Evolutionary conservation across 73 alveolate genomes (phyloP), one percentile per base, ranked within the genome.

Genomic region (Paramecium octaurelia): DNA sequence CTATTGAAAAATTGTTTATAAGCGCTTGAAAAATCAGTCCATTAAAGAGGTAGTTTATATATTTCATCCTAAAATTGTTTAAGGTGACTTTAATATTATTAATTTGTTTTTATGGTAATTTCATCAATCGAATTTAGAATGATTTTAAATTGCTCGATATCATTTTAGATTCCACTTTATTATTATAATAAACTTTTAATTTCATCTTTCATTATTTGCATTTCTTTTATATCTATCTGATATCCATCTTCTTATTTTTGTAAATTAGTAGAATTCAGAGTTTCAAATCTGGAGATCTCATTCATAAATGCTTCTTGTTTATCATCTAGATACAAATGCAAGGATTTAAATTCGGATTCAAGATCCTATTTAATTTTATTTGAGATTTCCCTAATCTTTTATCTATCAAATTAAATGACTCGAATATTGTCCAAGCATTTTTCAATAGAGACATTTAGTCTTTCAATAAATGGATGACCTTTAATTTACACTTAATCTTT

Each of bases 391-490:
- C 57, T 71, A 0, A 71, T 31, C n/a, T 23, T 27, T 18, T 18
- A 6, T 71, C 31, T 71, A 71, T 71, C 86, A 71, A 71, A 71
- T 14, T 71, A 34, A 24, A 71, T 27, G 20, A 40, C 11, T 29
- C 86, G 9, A 12, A 71, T 71, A 6, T 27, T 71, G 24, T 71
- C 86, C 1, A 71, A 71, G 29, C 58, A 24, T 35, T 40, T 71
- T 35, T 71, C 86, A 31, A 71, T 31, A 9, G 86, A 31, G 11
- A 71, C 42, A 71, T 71, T 71, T 11, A 71, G 57, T 71, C 34
- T 71, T 31, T 71, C 86, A 21, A 71, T 71, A 71, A 71, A 71
- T 10, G 86, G 86, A 35, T 71, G 86, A 71, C 86, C 86, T 71
- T 71, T 71, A 11, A 71, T 35, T 12, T 71, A 27, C 9, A 31